Base-by-base conservation (phyloP, 2,329 filamentous ascomycete species). In the Colletotrichum scovillei region DNA sequence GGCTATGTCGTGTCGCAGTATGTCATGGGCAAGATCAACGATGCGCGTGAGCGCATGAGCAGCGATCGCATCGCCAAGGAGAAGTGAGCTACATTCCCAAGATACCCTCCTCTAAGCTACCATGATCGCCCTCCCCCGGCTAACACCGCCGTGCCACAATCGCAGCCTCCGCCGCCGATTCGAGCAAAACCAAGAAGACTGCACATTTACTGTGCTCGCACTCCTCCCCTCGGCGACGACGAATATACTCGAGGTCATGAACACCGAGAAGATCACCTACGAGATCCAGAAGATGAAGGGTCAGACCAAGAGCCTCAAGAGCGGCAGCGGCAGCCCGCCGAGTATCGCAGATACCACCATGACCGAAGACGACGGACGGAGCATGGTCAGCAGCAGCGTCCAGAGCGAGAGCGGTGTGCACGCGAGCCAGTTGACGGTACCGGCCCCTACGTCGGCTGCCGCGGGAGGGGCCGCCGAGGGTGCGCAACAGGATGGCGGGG, bases 141-240 rank as follows among this genome's bases (percentile, higher is more conserved):
- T 73, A 35, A 73, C 71, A 59, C 28, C 12, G 11, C 12, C n/a
- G 11, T 16, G 6, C 26, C 35, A 22, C 28, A 46, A 35, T 30
- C n/a, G 32, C 78, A 98, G 96, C 83, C 90, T 99, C 74, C 95
- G 95, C 64, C 93, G 97, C 72, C 94, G 97, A 80, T 99, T 99
- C 85, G 95, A 98, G 83, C 97, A 99, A 84, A 99, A 99, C 83
- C 97, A 99, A 82, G 96, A 98, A 81, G 97, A 99, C 84, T 99
- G 97, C 85, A 98, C 96, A 60, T 98, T 97, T 82, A 99, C 97
- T 49, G 95, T 98, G 57, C 92, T 98, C n/a, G 97, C 96, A 35
- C 91, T 99, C 68, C 89, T 99, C 11, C 97, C 97, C 5, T 97
- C 96, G 42, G 94, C 95, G 7, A 95, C 95, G 28, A 92, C 97